Evolutionary conservation across 352 stramenopile genomes (phyloP), one percentile per base, ranked within the genome.

Genomic region (Pythium periplocum): DNA sequence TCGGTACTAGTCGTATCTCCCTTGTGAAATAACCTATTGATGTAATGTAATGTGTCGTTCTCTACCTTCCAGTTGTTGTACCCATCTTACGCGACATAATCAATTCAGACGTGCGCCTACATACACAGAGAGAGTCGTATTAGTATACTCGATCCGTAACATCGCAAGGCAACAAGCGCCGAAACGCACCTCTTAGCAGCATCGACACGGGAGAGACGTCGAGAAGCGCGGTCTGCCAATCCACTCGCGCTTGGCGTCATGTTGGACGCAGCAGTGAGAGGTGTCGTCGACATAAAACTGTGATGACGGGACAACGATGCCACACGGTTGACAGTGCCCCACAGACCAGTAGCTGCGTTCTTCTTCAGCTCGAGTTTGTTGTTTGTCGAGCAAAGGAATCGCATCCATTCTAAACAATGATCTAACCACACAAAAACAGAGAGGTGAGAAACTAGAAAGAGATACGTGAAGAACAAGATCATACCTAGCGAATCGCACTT

Each of bases 301-400:
- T 90, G 80, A 63, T 95, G 84, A 4, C 79, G 80, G 12, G 79
- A 92, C 44, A 95, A 62, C 40, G 84, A 90, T 26, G 84, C 83
- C 48, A 95, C 83, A 43, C 84, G 80, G 60, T 95, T 93, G 32
- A 95, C 78, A 55, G 82, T 95, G 8, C 84, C 84, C 82, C 82
- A 95, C 45, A 79, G 73, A 1, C 84, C 84, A 0, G 82, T 95
- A 3, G 84, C 82, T 3, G 84, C 84, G 47, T 93, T 95, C 64
- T 92, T 92, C 66, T 93, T 93, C 50, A 95, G 78, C 49, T 93
- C 84, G 6, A 95, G 62, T 62, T 93, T 95, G 57, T 80, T 77
- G 57, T 95, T 93, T 59, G 71, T 90, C 12, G 70, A 77, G 55
- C 84, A 95, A 8, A 95, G 59, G 53, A 95, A 53, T 4, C 84